Evolutionary conservation across 2,329 filamentous ascomycete genomes (phyloP), one percentile per base, ranked within the genome.

Genomic region (Diaporthe capsici): DNA sequence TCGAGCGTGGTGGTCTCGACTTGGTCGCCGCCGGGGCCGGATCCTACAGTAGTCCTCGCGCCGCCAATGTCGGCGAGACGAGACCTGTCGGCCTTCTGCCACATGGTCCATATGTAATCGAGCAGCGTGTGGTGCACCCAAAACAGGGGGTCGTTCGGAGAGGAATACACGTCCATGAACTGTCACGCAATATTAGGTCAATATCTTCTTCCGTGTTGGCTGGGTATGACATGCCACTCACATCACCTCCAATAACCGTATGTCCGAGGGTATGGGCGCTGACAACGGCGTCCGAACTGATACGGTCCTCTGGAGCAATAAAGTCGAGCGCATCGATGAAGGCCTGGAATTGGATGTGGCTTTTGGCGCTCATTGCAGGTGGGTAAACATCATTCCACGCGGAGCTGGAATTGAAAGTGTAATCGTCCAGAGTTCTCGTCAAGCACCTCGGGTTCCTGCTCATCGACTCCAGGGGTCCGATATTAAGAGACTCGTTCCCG

Each of bases 41-140:
- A 58, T 31, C 55, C 55, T 58, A 22, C 15, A 22, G 55, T 58
- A 4, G 55, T 58, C 15, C 55, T 58, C 13, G 55, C 12, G 7
- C 75, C 75, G n/a, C 42, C 68, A 20, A 70, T 71, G 22, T 71
- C 44, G 31, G 37, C 65, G 17, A 73, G 49, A 31, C 72, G 53
- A 8, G 47, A 55, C 6, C n/a, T 63, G 17, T 20, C 67, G 25
- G 39, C 57, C 76, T 57, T 34, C 20, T 81, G 80, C 78, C 77
- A 79, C 42, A 74, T 68, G 55, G 70, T 65, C 78, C 78, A 79
- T 8, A 78, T 61, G 20, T 76, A 75, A 77, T 80, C 79, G 7
- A 83, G 75, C 77, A 82, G 81, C 25, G 77, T 76, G 77, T 84
- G 82, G 57, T 83, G 82, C 0, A 84, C 73, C 68, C 80, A 84